Evolutionary conservation across 1,284 basidiomycete genomes (phyloP), one percentile per base, ranked within the genome.

Genomic region (Veloporphyrellus conicus): DNA sequence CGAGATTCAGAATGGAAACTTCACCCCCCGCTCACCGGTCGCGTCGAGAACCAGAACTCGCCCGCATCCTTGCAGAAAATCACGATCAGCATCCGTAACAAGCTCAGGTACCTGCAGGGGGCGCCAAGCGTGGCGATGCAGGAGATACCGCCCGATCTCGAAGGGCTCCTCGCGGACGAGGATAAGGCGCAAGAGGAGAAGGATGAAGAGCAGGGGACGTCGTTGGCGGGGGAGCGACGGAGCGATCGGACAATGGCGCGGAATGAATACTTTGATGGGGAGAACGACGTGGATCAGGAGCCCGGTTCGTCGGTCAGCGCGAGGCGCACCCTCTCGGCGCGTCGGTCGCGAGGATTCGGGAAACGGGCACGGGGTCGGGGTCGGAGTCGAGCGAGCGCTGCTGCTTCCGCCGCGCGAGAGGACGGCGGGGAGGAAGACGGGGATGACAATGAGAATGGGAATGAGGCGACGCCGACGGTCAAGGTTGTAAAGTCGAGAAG

Each of bases 111-210:
- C 67, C 72, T 99, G 19, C 90, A 95, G 58, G 93, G 93, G 22
- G 95, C 96, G 36, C 95, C 95, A 1, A 94, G 91, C 63, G 92
- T 99, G 9, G 86, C 87, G 58, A 91, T 98, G 90, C 88, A 93
- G 62, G 92, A 97, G 68, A 89, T 99, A 40, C 95, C 96, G 6
- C 95, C 94, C 0, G 89, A 95, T 59, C 70, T 98, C 18, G 84
- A 85, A 49, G 87, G 86, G 3, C 81, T 89, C 59, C 70, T 95
- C 41, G 82, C 79, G 12, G 81, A 85, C 47, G 92, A 96, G 65
- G 85, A 89, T 47, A 73, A 77, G 47, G 82, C 74, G 33, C 69
- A 69, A 16, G 87, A 88, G 27, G 90, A 93, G 64, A 81, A 71
- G 58, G 82, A 86, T 37, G 88, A 90, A 50, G 81, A 81, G 42